phyloP scores from a whole-genome alignment of 2,329 filamentous ascomycete species.

The Penicillium sp. region DNA sequence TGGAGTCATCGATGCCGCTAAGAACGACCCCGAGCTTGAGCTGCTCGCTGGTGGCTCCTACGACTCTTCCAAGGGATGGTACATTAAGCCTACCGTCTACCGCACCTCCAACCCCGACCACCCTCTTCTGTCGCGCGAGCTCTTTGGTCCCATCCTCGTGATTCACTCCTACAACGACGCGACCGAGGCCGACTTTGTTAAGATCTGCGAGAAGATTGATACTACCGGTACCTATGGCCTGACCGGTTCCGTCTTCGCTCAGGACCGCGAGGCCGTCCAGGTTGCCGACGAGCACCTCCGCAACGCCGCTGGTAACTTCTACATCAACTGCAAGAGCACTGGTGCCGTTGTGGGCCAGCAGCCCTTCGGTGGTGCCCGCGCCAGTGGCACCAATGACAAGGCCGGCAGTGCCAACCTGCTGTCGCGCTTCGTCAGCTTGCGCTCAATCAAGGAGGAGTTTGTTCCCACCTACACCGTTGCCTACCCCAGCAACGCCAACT shows the following conservation, averaged over 20 bases:
- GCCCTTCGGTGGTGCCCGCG: slow-evolving; percentile 67
- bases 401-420: slow-evolving; percentile 65
- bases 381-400: slow-evolving; percentile 72
- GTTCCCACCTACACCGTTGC: slow-evolving; percentile 58
- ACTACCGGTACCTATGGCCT: slow-evolving; percentile 42
- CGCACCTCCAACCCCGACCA: slow-evolving; percentile 70
- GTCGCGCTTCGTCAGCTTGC: slow-evolving; percentile 63
- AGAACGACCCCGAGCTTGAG: slow-evolving; percentile 68
- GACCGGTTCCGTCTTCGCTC: slow-evolving; percentile 45
- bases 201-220: slow-evolving; percentile 54
- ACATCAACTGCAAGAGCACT: slow-evolving; percentile 54
- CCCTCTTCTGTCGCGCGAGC: slow-evolving; percentile 70
- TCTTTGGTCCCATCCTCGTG: slow-evolving; percentile 76
- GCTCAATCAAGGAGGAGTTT: slow-evolving; percentile 76
- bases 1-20: slow-evolving; percentile 74
- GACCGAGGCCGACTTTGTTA: slow-evolving; percentile 55
- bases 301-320: slow-evolving; percentile 43
- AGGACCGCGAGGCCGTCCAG: slow-evolving; percentile 36
- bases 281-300: slow-evolving; percentile 39
- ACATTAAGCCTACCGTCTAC: slow-evolving; percentile 81
- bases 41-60: slow-evolving; percentile 74
- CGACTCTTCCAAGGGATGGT: slow-evolving; percentile 76
- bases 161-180: slow-evolving; percentile 76
- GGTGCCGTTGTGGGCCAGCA: slow-evolving; percentile 72
- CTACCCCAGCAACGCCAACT: slow-evolving; percentile 68